These are phyloP conservation scores for Medicago arabica DNA, from an alignment of 306 rosid species.

Conservation along the genomic window DNA sequence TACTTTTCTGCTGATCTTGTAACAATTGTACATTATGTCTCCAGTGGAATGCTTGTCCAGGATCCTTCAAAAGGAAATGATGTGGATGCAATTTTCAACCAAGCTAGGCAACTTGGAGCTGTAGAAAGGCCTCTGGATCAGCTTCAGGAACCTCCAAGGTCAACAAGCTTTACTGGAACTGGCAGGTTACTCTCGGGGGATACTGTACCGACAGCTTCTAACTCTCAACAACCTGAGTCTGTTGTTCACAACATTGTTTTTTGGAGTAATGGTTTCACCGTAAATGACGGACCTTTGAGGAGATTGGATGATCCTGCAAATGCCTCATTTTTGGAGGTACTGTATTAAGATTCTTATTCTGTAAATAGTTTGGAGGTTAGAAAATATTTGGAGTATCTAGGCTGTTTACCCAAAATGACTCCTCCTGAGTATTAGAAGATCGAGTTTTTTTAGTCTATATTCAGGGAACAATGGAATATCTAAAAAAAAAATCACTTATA, in stretches of 20 bases:
- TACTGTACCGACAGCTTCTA: conserved; percentile 67
- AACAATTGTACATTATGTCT: conserved; percentile 40
- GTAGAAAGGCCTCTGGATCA: conserved; percentile 81
- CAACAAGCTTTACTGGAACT: conserved; percentile 88
- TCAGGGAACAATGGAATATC: conserved; percentile 24
- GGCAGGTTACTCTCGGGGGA: conserved; percentile 92
- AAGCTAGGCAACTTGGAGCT: conserved; percentile 90
- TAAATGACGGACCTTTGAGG: conserved; percentile 94
- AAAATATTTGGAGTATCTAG: conserved; percentile 17
- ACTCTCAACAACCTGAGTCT: conserved; percentile 82
- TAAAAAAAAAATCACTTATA: conserved; percentile 2
- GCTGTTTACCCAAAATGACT: conserved; percentile 4
- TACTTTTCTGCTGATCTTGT: conserved; percentile 10
- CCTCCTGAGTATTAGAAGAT: conserved; percentile 23
- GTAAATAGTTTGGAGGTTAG: conserved; percentile 14
- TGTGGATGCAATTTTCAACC: conserved; percentile 86
- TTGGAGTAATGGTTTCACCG: conserved; percentile 91
- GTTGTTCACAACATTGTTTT: conserved; percentile 88
- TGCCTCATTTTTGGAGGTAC: conserved; percentile 88
- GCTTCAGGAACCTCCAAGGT: conserved; percentile 75
- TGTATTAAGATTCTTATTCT: conserved; percentile 11
- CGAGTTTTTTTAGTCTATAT: conserved; percentile 16
- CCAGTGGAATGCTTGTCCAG: conserved; percentile 99
- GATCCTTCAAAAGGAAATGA: conserved; percentile 90
- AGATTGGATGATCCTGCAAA: conserved; percentile 97